These are phyloP conservation scores for Pleurotus tuoliensis DNA, from an alignment of 768 basidiomycete species.

Conservation along the genomic window DNA sequence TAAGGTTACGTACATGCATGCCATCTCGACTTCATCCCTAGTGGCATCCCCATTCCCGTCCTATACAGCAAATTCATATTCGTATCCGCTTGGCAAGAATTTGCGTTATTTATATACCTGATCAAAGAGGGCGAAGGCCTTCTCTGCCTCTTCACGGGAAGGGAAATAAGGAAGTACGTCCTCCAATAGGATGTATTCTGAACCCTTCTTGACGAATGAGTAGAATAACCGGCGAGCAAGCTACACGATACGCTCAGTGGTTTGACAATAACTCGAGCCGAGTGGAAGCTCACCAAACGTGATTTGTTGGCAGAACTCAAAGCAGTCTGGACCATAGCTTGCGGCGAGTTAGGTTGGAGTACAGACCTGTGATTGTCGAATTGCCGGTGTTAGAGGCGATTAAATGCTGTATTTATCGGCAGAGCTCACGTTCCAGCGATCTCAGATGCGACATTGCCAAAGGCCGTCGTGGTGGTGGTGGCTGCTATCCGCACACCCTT, in stretches of 20 bases:
- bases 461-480: slow-evolving; percentile 74
- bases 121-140: slow-evolving; percentile 68
- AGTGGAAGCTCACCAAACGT: slow-evolving; percentile 41
- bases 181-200: slow-evolving; percentile 54
- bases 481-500: slow-evolving; percentile 70
- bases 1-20: slow-evolving; percentile 49
- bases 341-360: slow-evolving; percentile 86
- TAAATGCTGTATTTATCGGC: not conserved
- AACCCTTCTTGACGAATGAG: slow-evolving; percentile 66
- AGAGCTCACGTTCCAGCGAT: slow-evolving; percentile 43
- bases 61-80: not conserved
- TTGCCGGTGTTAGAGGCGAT: no score
- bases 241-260: slow-evolving; percentile 23
- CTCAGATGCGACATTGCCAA: slow-evolving; percentile 55
- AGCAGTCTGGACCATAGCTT: slow-evolving; percentile 75
- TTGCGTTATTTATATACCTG: slow-evolving; percentile 19
- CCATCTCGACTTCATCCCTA: slow-evolving; percentile 72
- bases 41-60: slow-evolving; percentile 71
- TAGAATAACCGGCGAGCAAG: slow-evolving; percentile 85
- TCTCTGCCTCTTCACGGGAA: slow-evolving; percentile 59
- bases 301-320: slow-evolving; percentile 79
- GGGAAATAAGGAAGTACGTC: slow-evolving; percentile 76
- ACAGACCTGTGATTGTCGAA: slow-evolving; percentile 44
- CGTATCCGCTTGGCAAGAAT: no score
- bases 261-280: not conserved